Evolutionary conservation across 495 filamentous ascomycete species (phyloP).

Genomic region (Chaetomidium leptoderma): DNA sequence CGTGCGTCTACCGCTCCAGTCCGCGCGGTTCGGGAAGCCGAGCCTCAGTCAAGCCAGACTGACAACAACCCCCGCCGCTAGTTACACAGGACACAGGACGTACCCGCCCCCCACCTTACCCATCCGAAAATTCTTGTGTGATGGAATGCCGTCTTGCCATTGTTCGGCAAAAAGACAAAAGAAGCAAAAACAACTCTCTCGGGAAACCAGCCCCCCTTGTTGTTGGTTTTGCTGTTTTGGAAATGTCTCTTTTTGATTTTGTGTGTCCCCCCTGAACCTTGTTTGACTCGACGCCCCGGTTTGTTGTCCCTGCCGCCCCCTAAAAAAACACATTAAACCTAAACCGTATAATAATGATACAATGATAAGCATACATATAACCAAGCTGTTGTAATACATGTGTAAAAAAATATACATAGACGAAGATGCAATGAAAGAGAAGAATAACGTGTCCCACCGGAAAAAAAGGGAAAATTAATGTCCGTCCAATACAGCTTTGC

Average conservation of each 20-base stretch:
- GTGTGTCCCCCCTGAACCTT: neutral
- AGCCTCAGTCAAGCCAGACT: constrained; percentile 19
- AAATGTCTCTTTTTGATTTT: neutral
- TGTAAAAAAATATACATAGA: constrained; percentile 2
- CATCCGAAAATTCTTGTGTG: neutral
- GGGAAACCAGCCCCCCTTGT: neutral
- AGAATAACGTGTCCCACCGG: neutral
- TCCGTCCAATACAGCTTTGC: neutral
- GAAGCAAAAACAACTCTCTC: neutral
- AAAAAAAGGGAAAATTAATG: neutral
- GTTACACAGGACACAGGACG: neutral
- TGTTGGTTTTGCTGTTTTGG: neutral
- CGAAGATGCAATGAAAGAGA: neutral
- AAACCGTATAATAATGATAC: no score
- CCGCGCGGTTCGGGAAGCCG: constrained; percentile 18
- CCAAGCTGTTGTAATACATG: neutral
- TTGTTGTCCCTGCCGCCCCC: neutral
- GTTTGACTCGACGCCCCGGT: neutral
- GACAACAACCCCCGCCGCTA: neutral
- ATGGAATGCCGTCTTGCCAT: neutral
- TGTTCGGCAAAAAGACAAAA: neutral
- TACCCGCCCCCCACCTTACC: constrained; percentile 1
- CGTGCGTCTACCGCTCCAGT: constrained; percentile 14
- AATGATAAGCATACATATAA: neutral
- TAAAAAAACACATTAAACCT: neutral